phyloP scores from a whole-genome alignment of 139 green algal species.

The Tetraselmis striata region DNA sequence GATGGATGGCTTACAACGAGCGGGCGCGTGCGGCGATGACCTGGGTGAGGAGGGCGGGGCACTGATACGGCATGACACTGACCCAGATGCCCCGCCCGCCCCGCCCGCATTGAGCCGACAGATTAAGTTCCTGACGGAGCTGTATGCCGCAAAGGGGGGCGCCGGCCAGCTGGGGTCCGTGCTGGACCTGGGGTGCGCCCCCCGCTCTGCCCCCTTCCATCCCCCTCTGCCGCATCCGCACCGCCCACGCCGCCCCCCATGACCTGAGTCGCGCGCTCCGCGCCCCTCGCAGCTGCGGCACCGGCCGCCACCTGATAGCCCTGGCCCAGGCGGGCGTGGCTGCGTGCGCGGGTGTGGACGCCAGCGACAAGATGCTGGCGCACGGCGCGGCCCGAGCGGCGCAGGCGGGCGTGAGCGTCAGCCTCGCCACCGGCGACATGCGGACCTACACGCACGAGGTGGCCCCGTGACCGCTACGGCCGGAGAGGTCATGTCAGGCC shows the following conservation, averaged over 20 bases:
- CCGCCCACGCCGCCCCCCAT: too few species aligned
- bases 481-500: too few species aligned
- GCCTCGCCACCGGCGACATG: neutral
- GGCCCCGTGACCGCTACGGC: too few species aligned
- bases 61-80: too few species aligned
- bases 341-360: neutral
- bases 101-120: slow-evolving; percentile 5
- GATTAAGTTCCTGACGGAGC: slow-evolving; percentile 30
- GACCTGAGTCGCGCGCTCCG: too few species aligned
- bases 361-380: neutral
- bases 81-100: neutral
- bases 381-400: too few species aligned
- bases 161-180: slow-evolving; percentile 13
- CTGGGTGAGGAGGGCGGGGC: too few species aligned
- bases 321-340: neutral
- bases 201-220: too few species aligned
- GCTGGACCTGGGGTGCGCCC: slow-evolving; percentile 34
- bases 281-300: neutral
- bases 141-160: slow-evolving; percentile 19
- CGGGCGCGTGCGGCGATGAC: neutral
- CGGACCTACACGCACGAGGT: neutral
- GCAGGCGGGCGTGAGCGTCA: neutral
- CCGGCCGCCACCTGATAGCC: neutral
- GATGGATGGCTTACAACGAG: neutral
- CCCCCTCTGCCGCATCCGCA: neutral